Conservation (phyloP, 306 rosid genomes). For the Casuarina cunninghamiana region DNA sequence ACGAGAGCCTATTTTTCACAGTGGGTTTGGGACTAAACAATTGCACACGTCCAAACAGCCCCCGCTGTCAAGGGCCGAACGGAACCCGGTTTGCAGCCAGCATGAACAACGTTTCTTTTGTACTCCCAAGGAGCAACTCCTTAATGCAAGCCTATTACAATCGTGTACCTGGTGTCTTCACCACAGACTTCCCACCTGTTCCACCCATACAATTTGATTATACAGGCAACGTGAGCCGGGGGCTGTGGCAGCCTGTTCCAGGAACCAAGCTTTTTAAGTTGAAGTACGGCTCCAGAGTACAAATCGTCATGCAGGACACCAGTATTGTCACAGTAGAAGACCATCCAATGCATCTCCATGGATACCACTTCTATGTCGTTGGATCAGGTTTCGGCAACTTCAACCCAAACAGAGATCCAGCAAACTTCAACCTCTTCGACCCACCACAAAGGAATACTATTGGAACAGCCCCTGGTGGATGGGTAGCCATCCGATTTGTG, state of each 20-base stretch:
- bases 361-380: constrained; percentile 81
- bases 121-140: constrained; percentile 65
- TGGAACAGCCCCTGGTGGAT: constrained; percentile 92
- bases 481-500: constrained; percentile 89
- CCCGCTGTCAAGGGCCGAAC: constrained; percentile 95
- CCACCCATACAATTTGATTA: constrained; percentile 76
- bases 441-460: constrained; percentile 85
- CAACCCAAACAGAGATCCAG: constrained; percentile 73
- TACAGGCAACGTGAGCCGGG: constrained; percentile 79
- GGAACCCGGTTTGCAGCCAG: constrained; percentile 92
- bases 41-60: constrained; percentile 82
- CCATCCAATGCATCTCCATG: constrained; percentile 96
- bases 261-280: constrained; percentile 69
- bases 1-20: constrained; percentile 52
- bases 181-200: constrained; percentile 79
- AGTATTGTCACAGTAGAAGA: constrained; percentile 79
- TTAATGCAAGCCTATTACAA: constrained; percentile 86
- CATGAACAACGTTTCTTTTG: constrained; percentile 84
- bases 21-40: constrained; percentile 83
- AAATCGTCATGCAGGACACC: constrained; percentile 80
- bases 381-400: constrained; percentile 90
- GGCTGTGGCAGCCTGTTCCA: constrained; percentile 65
- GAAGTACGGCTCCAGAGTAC: constrained; percentile 73
- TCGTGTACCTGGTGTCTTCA: constrained; percentile 71
- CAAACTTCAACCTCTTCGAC: constrained; percentile 68